Percentiles rank a stretch among this genome's conserved stretches.
phyloP scores from a whole-genome alignment of 2,329 filamentous ascomycete genomes.

The Mycosphaerella sp. region DNA sequence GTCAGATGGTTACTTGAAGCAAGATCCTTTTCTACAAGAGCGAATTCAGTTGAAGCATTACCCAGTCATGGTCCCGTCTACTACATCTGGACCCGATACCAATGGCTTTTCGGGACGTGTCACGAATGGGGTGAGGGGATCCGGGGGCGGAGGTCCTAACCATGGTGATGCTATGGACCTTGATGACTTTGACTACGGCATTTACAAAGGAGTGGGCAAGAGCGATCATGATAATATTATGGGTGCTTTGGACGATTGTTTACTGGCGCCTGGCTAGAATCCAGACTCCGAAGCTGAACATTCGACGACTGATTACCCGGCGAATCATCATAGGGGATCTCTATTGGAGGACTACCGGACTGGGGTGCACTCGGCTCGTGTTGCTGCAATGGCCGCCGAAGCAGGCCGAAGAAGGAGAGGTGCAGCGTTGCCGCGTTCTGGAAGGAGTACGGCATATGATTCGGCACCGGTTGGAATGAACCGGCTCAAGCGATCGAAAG shows the following conservation, averaged over 20 bases:
- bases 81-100: background rate
- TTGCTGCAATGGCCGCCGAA: no score
- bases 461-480: no score
- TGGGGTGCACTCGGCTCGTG: background rate
- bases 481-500: no score
- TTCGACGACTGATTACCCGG: background rate
- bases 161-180: conserved; percentile 33
- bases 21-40: conserved; percentile 69
- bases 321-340: background rate
- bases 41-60: conserved; percentile 49
- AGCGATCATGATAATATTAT: conserved; percentile 30
- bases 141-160: conserved; percentile 22
- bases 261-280: conserved; percentile 26
- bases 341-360: conserved; percentile 2
- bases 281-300: conserved; percentile 8
- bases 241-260: conserved; percentile 37
- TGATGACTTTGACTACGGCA: conserved; percentile 30
- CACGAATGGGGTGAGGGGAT: conserved; percentile 22
- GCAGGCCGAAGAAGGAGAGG: no score
- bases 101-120: conserved; percentile 1
- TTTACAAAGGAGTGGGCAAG: conserved; percentile 35
- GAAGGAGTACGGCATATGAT: no score
- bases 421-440: no score
- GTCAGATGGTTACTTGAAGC: conserved; percentile 66
- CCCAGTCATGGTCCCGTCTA: conserved; percentile 14